A percentile compares a stretch with the other conserved stretches of the same genome.
Conservation (phyloP, 2,329 filamentous ascomycete genomes). For the Septoria petroselini region DNA sequence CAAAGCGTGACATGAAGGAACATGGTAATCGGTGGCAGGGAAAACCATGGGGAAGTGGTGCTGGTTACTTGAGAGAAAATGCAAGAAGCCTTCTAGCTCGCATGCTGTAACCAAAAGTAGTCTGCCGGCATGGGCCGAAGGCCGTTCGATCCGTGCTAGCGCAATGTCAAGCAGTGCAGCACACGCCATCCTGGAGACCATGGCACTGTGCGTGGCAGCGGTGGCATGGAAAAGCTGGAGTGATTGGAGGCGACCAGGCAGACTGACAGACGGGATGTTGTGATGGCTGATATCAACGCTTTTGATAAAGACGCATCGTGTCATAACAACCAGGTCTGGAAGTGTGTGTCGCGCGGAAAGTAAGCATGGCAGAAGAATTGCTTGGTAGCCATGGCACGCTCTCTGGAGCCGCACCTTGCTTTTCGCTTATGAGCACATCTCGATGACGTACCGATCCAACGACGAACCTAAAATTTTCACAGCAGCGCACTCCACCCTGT, state of each 20-base stretch:
- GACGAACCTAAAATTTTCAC: not conserved
- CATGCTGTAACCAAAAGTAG: slow-evolving; percentile 1
- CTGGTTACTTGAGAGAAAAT: slow-evolving; percentile 8
- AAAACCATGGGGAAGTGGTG: slow-evolving; percentile 3
- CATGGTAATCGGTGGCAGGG: slow-evolving; percentile 1
- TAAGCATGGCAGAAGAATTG: slow-evolving; percentile 14
- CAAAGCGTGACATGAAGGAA: slow-evolving; percentile 1
- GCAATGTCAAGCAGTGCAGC: not conserved
- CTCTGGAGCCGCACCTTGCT: not conserved
- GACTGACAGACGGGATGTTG: slow-evolving; percentile 1
- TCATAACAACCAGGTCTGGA: not conserved
- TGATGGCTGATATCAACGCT: not conserved
- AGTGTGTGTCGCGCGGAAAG: not conserved
- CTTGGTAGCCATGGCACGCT: slow-evolving; percentile 5
- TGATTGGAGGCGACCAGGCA: not conserved
- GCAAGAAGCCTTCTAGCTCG: slow-evolving; percentile 8
- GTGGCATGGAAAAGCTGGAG: not conserved
- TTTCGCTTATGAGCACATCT: too few species aligned
- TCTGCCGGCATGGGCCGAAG: slow-evolving; percentile 2
- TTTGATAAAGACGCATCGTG: too few species aligned
- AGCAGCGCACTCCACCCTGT: not conserved
- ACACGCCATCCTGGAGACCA: slow-evolving; percentile 1
- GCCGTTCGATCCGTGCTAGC: not conserved
- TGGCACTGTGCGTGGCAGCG: not conserved
- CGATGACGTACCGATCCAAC: not conserved